Percentiles rank a stretch among this genome's conserved stretches.
These are phyloP conservation scores for Aspergillus tamarii DNA, from an alignment of 2,329 filamentous ascomycete genomes.

Conservation along the genomic window DNA sequence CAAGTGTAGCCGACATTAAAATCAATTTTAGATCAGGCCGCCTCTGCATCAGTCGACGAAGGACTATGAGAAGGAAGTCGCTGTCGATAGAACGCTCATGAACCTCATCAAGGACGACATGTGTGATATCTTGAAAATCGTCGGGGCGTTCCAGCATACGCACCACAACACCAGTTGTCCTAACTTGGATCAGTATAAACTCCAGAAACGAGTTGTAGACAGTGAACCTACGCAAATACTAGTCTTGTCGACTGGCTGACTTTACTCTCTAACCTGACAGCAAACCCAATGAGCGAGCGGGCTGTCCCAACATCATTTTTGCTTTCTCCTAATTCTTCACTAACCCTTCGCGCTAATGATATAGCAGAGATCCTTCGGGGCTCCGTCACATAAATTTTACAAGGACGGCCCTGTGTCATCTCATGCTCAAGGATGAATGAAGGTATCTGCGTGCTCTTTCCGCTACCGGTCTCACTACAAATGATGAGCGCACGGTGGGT, in stretches of 20 bases:
- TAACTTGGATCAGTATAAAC: constrained; percentile 24
- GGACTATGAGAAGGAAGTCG: constrained; percentile 90
- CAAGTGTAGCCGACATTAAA: constrained; percentile 96
- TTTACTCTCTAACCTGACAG: constrained; percentile 89
- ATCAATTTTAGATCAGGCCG: constrained; percentile 87
- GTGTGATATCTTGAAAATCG: constrained; percentile 85
- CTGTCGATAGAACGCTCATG: constrained; percentile 96
- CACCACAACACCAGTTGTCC: constrained; percentile 83
- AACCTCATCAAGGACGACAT: constrained; percentile 95
- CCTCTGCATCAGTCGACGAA: constrained; percentile 76
- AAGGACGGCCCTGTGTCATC: constrained; percentile 74
- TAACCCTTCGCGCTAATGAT: constrained; percentile 88
- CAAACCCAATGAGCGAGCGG: constrained; percentile 88
- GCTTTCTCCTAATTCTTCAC: constrained; percentile 88
- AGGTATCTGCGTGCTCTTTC: constrained; percentile 97
- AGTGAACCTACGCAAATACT: constrained; percentile 73
- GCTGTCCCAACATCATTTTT: constrained; percentile 79
- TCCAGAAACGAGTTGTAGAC: background rate
- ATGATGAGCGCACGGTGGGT: constrained; percentile 86
- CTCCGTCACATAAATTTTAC: constrained; percentile 95
- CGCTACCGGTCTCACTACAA: constrained; percentile 94
- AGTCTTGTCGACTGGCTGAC: constrained; percentile 79
- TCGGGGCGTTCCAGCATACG: constrained; percentile 92
- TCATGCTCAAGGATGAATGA: constrained; percentile 91
- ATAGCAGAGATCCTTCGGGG: constrained; percentile 95